phyloP scores from a whole-genome alignment of 2,329 filamentous ascomycete species.

The Penicillium sp. region DNA sequence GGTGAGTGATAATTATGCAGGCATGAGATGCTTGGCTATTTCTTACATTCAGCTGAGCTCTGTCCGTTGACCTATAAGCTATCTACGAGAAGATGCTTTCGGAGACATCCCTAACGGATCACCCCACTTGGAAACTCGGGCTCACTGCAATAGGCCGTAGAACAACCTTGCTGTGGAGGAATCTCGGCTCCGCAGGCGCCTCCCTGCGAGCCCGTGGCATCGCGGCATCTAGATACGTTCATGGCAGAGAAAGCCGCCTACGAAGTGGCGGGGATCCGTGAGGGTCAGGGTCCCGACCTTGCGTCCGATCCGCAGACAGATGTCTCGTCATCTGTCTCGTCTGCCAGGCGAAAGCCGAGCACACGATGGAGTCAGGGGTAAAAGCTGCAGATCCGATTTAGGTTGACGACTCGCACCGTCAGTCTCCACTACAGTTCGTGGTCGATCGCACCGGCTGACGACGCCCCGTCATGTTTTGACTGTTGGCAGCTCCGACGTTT shows the following conservation, averaged over 20 bases:
- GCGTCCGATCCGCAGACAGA: neutral
- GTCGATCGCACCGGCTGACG: constrained; percentile 16
- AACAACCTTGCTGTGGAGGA: neutral
- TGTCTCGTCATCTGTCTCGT: neutral
- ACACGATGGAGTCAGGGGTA: constrained; percentile 4
- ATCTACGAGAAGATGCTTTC: neutral
- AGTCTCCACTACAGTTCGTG: constrained; percentile 19
- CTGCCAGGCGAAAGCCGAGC: neutral
- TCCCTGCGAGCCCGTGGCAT: neutral
- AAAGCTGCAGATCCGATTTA: constrained; percentile 9
- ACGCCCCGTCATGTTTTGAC: constrained; percentile 17
- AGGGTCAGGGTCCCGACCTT: constrained; percentile 5
- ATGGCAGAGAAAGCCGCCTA: neutral
- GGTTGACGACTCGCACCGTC: constrained; percentile 7
- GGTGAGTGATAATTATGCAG: neutral
- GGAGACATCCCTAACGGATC: neutral
- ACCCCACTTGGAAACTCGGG: neutral
- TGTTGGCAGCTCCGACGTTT: neutral
- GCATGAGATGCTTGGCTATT: neutral
- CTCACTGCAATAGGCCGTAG: neutral
- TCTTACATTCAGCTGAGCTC: neutral
- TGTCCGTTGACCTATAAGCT: neutral
- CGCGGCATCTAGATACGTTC: neutral
- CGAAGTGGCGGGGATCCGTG: neutral
- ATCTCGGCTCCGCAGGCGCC: neutral